Base-by-base conservation (phyloP, 306 rosid genomes). In the Vicia villosa region DNA sequence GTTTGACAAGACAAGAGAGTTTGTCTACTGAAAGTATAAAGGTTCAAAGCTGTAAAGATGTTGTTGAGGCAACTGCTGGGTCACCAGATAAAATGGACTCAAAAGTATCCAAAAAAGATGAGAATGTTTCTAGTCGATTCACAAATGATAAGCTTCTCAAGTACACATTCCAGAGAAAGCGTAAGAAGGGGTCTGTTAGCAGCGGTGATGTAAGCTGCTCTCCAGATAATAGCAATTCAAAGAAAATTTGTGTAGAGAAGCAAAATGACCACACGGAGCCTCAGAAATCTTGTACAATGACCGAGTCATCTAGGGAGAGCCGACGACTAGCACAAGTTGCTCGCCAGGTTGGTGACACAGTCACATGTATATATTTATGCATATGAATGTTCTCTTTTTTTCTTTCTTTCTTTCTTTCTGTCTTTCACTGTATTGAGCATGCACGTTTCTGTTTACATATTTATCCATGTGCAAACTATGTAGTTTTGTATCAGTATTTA, bases 91-190 rank as follows among this genome's bases (percentile, higher is more conserved):
- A 70, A 24, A 47, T 58, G 59, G 80, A 70, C 47, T 42, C 57
- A 12, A 85, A 86, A 83, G 66, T 42, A 57, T 80, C 86, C 54
- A 69, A 80, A 56, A 46, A 56, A 73, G 80, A 76, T 37, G 84
- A 71, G 46, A 87, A 72, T 60, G 75, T 72, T 66, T 79, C 84
- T 56, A 70, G 73, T 75, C 85, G 71, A 75, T 55, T 79, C 3
- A 63, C 34, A 47, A 75, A 82, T 79, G 88, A 77, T 70, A 86
- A 77, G 82, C 72, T 87, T 77, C 85, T 91, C 38, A 86, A 85
- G 80, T 88, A 85, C 74, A 91, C 97, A 22, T 91, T 91, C 81
- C 76, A 63, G 65, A 91, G 96, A 81, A 91, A 88, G 76, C 90
- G 87, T 43, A 91, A 91, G 89, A 91, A 73, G 81, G 93, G 81